Base-by-base conservation (phyloP, 2,329 filamentous ascomycete genomes). In the Cryphonectria carpinicola region DNA sequence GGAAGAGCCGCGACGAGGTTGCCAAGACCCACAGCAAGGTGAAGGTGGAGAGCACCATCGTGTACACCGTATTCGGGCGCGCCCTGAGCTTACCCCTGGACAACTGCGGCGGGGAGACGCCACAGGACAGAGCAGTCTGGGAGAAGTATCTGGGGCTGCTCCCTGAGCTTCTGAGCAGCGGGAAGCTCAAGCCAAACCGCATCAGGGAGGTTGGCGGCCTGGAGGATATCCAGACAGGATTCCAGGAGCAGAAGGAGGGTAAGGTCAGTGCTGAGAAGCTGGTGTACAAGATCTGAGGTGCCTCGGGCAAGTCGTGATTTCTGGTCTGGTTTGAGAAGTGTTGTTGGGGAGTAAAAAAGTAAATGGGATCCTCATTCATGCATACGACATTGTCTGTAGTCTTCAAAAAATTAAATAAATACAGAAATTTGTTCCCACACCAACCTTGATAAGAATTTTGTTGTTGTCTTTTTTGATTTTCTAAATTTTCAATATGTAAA, bases 261-360 rank as follows among this genome's bases (percentile, higher is more conserved):
- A 76, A 74, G 54, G 75, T 80, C 60, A 77, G 76, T 52, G 77
- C 77, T 0, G 76, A 80, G 75, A 80, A 79, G 71, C 65, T 80
- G 7, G 76, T 80, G 7, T 80, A 80, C 68, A 79, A 76, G 72
- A 73, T 80, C 63, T 70, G 19, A 13, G n/a, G 22, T 35, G 14
- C 39, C 28, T 60, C 25, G 19, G 52, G 35, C 35, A 66, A 43
- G 49, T 35, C 60, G 32, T 58, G 35, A 66, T 43, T 35, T 4
- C 8, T 14, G 22, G 35, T n/a, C 32, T 28, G 11, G 11, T 17
- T 2, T 6, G n/a, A 10, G 14, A 17, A 28, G 32, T 39, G 11
- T 39, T 39, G 37, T 39, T 39, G 37, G 37, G 8, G 37, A 13
- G 11, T 3, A 11, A 13, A 37, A 13, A 11, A 39, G 8, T 13